phyloP scores from a whole-genome alignment of 139 green algal species.

The Micractinium sp. region DNA sequence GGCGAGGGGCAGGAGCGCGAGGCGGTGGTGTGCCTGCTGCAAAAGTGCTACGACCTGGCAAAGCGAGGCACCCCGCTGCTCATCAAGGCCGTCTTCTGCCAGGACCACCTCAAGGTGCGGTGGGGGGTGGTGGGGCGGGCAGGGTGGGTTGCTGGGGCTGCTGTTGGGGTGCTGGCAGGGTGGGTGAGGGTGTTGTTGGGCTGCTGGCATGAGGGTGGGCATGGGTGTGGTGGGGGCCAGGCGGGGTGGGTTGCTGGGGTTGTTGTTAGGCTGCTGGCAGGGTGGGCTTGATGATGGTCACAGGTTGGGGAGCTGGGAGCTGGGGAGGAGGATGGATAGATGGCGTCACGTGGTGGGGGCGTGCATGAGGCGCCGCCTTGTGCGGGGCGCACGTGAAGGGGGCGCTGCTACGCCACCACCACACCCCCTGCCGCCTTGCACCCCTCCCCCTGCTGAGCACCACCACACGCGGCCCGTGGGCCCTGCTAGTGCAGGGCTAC shows the following conservation, averaged over 20 bases:
- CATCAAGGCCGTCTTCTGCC: slow-evolving; percentile 90
- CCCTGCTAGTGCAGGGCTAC: slow-evolving; percentile 69
- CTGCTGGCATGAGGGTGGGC: background rate
- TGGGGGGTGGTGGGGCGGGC: too few species aligned
- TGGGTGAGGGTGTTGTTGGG: too few species aligned
- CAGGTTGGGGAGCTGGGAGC: too few species aligned
- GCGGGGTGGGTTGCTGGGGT: background rate
- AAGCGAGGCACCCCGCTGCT: slow-evolving; percentile 66
- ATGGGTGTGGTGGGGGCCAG: background rate
- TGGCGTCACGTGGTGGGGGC: background rate
- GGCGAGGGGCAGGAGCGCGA: slow-evolving; percentile 83
- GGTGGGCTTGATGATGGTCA: background rate
- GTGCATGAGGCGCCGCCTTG: background rate
- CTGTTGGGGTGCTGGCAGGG: too few species aligned
- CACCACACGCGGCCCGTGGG: background rate
- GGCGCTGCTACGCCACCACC: too few species aligned
- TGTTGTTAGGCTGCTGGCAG: too few species aligned
- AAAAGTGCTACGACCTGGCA: slow-evolving; percentile 82
- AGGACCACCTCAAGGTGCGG: slow-evolving; percentile 91
- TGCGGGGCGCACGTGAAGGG: too few species aligned
- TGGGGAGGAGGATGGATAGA: background rate
- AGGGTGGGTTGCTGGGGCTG: background rate
- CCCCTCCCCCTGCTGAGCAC: background rate
- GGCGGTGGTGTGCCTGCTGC: slow-evolving; percentile 81
- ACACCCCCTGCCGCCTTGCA: too few species aligned